Evolutionary conservation across 2,329 filamentous ascomycete genomes (phyloP).

Genomic region (Aspergillus ibericus): DNA sequence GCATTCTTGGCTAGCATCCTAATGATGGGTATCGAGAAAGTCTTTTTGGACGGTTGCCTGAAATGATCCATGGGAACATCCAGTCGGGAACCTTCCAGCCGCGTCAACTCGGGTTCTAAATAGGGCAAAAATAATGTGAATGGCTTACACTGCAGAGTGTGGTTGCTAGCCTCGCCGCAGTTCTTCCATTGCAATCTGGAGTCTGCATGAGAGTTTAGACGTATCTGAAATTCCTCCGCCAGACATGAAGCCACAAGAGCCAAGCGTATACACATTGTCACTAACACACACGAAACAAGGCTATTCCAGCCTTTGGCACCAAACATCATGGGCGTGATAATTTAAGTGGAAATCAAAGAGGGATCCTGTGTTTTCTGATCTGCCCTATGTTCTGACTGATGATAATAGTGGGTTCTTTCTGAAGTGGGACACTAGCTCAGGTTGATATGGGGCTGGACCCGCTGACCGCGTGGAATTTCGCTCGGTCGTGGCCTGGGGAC

Average conservation of each 20-base stretch:
- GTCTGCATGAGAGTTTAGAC: neutral
- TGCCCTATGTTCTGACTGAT: no score
- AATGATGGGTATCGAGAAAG: neutral
- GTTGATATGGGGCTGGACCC: no score
- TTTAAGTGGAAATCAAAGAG: neutral
- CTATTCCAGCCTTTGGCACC: neutral
- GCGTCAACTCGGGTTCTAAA: neutral
- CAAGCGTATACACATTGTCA: neutral
- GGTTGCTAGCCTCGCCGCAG: neutral
- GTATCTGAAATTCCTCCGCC: neutral
- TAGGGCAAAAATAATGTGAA: neutral
- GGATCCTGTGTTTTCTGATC: no score
- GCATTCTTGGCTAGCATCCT: neutral
- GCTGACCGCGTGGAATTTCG: no score
- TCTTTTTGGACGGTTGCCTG: neutral
- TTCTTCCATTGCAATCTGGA: neutral
- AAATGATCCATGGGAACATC: neutral
- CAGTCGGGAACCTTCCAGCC: neutral
- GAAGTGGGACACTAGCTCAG: no score
- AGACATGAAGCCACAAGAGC: neutral
- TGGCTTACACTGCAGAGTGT: neutral
- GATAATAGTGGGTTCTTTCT: no score
- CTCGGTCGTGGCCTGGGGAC: no score
- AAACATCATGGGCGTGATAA: neutral
- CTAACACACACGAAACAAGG: neutral